Base-by-base conservation (phyloP, 352 stramenopile species). In the Globisporangium emineosum region DNA sequence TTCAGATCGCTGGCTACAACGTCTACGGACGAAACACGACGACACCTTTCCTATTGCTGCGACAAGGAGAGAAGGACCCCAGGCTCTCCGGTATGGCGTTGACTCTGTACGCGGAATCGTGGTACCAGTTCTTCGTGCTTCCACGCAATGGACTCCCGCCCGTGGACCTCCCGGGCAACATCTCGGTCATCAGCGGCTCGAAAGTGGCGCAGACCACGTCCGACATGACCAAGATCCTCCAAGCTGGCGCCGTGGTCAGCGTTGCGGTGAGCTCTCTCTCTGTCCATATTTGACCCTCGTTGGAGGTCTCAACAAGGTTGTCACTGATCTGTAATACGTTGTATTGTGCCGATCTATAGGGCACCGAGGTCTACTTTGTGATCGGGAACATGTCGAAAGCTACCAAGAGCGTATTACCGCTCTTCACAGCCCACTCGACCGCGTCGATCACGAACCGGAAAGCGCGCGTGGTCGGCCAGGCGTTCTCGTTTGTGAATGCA, bases 71-170 rank as follows among this genome's bases (percentile, higher is more conserved):
- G 5, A 42, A 67, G 1, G 42, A 60, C n/a, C 30, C 54, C 10
- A 49, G 49, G 6, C 61, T 64, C 4, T 76, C 59, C 9, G 57
- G 57, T 2, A 21, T 52, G 0, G 71, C 81, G 29, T 61, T 72
- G 9, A 32, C 35, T 1, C 61, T 92, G 6, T 71, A 75, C 13
- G 83, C 79, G 0, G 69, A 62, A 0, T 75, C 65, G 25, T 69
- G 59, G 25, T 90, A 92, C 63, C 57, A 79, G 25, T 76, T 88
- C 15, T 78, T 86, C 17, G 79, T 88, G 2, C 29, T 92, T 2
- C 75, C 79, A 0, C 35, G 70, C 12, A 90, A 79, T 30, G 54
- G 64, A 1, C 33, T 79, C 3, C 12, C 29, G 0, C 15, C 60
- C 0, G 29, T 60, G 2, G 60, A 29, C 29, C 50, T 91, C 0